A percentile compares a stretch with the other conserved stretches of the same genome.
These are phyloP conservation scores for Malus orientalis DNA, from an alignment of 306 rosid species.

Conservation along the genomic window DNA sequence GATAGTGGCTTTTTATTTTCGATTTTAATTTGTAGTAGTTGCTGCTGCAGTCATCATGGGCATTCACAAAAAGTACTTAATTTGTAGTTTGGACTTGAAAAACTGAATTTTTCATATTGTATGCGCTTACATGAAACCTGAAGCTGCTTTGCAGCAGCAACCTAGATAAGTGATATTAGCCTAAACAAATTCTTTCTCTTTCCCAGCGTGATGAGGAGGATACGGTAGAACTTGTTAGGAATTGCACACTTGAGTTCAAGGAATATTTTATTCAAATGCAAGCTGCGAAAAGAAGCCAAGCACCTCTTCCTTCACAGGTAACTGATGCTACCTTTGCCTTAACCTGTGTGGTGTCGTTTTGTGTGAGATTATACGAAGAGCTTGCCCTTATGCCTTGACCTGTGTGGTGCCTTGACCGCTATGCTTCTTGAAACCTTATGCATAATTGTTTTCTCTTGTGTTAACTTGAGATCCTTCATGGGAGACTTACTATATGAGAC, in stretches of 20 bases:
- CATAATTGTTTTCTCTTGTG: neutral
- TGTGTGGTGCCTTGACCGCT: neutral
- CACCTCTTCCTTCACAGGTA: constrained; percentile 93
- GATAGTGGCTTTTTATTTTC: too few species aligned
- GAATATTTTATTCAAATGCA: constrained; percentile 98
- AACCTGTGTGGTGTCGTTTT: too few species aligned
- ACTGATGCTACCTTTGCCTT: neutral
- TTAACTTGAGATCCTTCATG: neutral
- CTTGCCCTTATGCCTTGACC: neutral
- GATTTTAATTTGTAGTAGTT: neutral
- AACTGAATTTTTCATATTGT: neutral
- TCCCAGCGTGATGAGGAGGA: constrained; percentile 86
- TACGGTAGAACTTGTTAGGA: constrained; percentile 72
- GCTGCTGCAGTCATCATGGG: neutral
- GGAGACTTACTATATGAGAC: neutral
- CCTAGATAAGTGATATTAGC: neutral
- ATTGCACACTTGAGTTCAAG: constrained; percentile 72
- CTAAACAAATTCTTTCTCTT: neutral
- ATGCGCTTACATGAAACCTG: constrained; percentile 16
- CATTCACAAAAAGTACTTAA: neutral
- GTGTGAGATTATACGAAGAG: neutral
- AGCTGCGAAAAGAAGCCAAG: constrained; percentile 88
- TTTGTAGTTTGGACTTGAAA: neutral
- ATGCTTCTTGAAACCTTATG: neutral
- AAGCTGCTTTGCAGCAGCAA: constrained; percentile 3